A percentile compares a stretch with the other conserved stretches of the same genome.
phyloP scores from a whole-genome alignment of 2,329 filamentous ascomycete genomes.

The Xylariaceae sp. region DNA sequence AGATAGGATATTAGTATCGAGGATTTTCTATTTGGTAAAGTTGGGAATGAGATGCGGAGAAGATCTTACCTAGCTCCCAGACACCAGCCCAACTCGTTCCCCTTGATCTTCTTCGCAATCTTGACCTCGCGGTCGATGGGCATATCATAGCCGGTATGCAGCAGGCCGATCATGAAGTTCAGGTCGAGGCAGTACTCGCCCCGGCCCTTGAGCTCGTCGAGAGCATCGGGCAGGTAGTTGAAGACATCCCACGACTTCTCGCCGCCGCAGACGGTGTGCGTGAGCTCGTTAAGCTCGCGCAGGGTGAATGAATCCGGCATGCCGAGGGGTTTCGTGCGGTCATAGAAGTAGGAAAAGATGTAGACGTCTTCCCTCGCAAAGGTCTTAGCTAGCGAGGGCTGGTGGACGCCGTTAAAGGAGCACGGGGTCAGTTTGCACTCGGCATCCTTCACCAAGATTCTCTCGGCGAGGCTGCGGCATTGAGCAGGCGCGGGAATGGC shows the following conservation, averaged over 20 bases:
- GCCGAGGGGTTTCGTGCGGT: conserved; percentile 86
- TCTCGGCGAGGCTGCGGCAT: conserved; percentile 85
- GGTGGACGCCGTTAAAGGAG: conserved; percentile 96
- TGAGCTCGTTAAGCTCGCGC: conserved; percentile 79
- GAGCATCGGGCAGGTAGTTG: conserved; percentile 64
- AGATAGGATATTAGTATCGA: conserved; percentile 32
- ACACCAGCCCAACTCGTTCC: conserved; percentile 96
- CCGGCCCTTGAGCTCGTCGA: conserved; percentile 72
- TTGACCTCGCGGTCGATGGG: conserved; percentile 92
- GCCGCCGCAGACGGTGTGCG: conserved; percentile 78
- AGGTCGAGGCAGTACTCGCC: conserved; percentile 92
- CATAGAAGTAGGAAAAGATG: conserved; percentile 97
- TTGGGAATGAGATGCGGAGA: neutral
- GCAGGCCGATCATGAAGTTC: conserved; percentile 89
- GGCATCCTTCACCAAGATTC: conserved; percentile 81
- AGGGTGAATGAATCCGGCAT: conserved; percentile 98
- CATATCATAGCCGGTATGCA: conserved; percentile 98
- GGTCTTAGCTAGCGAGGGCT: conserved; percentile 86
- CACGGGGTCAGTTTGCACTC: conserved; percentile 82
- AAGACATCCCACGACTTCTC: conserved; percentile 77
- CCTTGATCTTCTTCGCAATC: conserved; percentile 98
- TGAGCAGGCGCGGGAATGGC: conserved; percentile 69
- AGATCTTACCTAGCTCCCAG: conserved; percentile 79
- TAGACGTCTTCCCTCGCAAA: conserved; percentile 89
- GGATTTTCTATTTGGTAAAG: neutral